phyloP scores from a whole-genome alignment of 1,139 yeast species.

The Meyerozyma guilliermondii region DNA sequence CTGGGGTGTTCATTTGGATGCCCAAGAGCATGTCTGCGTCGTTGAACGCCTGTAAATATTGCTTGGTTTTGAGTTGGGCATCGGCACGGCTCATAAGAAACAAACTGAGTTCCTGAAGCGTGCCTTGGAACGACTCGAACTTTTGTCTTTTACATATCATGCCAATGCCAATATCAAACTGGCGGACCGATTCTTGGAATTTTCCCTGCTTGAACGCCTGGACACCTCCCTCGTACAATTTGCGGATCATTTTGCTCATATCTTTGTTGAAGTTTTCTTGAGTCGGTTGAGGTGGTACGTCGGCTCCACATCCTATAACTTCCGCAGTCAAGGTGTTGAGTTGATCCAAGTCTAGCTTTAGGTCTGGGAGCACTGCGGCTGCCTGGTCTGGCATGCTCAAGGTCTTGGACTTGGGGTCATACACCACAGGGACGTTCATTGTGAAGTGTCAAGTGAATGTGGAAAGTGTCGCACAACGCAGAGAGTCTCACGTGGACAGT shows the following conservation, averaged over 20 bases:
- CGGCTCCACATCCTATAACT: slow-evolving; percentile 53
- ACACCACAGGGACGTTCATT: slow-evolving; percentile 12
- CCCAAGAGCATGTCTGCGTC: slow-evolving; percentile 73
- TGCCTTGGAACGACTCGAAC: slow-evolving; percentile 79
- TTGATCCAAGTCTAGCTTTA: slow-evolving; percentile 51
- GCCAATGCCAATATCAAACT: slow-evolving; percentile 72
- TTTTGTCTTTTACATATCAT: slow-evolving; percentile 77
- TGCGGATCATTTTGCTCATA: slow-evolving; percentile 61
- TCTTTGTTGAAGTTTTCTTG: slow-evolving; percentile 50
- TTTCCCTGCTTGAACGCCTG: slow-evolving; percentile 57
- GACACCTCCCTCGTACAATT: slow-evolving; percentile 70
- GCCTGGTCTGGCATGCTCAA: slow-evolving; percentile 21
- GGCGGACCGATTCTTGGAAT: slow-evolving; percentile 66
- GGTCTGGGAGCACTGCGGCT: slow-evolving; percentile 19
- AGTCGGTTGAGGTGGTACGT: slow-evolving; percentile 66
- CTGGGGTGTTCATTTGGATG: slow-evolving; percentile 65
- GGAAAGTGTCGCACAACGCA: no score
- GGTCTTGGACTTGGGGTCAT: slow-evolving; percentile 23
- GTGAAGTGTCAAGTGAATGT: neutral
- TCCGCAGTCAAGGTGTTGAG: slow-evolving; percentile 61
- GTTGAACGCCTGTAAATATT: slow-evolving; percentile 68
- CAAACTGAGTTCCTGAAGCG: slow-evolving; percentile 70
- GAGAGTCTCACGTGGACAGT: no score
- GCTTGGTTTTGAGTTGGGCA: slow-evolving; percentile 61
- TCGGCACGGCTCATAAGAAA: slow-evolving; percentile 81